phyloP scores from a whole-genome alignment of 2,329 filamentous ascomycete species.

The Colletotrichum lini region DNA sequence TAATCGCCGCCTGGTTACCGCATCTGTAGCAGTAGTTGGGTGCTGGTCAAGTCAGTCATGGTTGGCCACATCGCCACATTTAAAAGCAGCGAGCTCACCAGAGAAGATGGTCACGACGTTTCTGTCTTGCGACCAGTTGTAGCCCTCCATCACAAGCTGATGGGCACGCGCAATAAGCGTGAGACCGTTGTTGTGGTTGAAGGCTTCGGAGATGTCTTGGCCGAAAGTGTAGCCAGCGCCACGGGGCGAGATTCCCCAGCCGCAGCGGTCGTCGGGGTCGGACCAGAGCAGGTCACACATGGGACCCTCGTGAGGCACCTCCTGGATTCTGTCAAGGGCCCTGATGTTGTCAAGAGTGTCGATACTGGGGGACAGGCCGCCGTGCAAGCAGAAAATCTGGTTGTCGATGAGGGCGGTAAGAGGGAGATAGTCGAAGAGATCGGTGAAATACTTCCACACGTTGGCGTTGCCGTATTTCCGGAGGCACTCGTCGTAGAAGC shows the following conservation, averaged over 20 bases:
- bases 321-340: slow-evolving; percentile 95
- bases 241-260: slow-evolving; percentile 95
- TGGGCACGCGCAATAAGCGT: slow-evolving; percentile 96
- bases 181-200: slow-evolving; percentile 99
- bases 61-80: slow-evolving; percentile 46
- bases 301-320: slow-evolving; percentile 97
- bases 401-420: slow-evolving; percentile 98
- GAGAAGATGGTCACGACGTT: slow-evolving; percentile 99
- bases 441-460: slow-evolving; percentile 99
- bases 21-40: slow-evolving; percentile 99
- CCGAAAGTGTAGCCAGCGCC: slow-evolving; percentile 96
- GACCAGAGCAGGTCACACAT: slow-evolving; percentile 99
- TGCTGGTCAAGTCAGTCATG: slow-evolving; percentile 60
- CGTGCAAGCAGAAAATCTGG: slow-evolving; percentile 99
- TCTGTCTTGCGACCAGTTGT: slow-evolving; percentile 98
- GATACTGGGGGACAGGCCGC: slow-evolving; percentile 95
- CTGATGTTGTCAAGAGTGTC: slow-evolving; percentile 97
- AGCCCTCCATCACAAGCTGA: slow-evolving; percentile 99
- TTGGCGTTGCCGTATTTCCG: slow-evolving; percentile 99
- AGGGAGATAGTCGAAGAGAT: slow-evolving; percentile 98
- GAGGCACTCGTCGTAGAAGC: slow-evolving; percentile 99
- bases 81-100: slow-evolving; percentile 65
- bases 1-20: slow-evolving; percentile 99
- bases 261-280: slow-evolving; percentile 95
- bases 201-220: slow-evolving; percentile 97